Conservation (phyloP, 208 protist genomes). For the Leishmania guyanensis region DNA sequence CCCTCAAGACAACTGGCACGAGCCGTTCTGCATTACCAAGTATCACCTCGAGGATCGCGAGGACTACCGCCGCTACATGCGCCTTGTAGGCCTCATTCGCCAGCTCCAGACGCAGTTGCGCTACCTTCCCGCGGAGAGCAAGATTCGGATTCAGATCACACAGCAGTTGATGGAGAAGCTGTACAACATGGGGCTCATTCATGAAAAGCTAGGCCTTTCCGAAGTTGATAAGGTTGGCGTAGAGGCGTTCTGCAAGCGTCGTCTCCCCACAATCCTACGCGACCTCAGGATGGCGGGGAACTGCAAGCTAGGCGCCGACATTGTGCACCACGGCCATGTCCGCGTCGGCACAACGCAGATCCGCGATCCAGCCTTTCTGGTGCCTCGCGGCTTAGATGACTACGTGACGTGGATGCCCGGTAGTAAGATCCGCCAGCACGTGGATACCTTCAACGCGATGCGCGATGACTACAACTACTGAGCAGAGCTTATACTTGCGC, state of each 20-base stretch:
- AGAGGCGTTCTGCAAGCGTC: conserved; percentile 89
- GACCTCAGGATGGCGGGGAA: conserved; percentile 90
- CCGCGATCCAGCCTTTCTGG: conserved; percentile 88
- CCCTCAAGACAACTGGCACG: conserved; percentile 91
- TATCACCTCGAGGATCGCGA: conserved; percentile 93
- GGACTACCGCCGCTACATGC: conserved; percentile 92
- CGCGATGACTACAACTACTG: conserved; percentile 86
- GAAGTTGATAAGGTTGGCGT: conserved; percentile 91
- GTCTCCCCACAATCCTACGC: conserved; percentile 86
- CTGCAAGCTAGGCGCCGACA: conserved; percentile 80
- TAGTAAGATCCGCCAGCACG: conserved; percentile 89
- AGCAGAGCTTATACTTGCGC: background rate
- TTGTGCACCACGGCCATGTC: conserved; percentile 91
- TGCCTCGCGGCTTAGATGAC: conserved; percentile 84
- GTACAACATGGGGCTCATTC: conserved; percentile 90
- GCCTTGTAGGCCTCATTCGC: conserved; percentile 84
- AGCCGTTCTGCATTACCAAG: conserved; percentile 92
- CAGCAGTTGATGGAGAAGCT: conserved; percentile 90
- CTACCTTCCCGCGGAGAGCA: conserved; percentile 86
- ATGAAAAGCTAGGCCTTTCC: conserved; percentile 81
- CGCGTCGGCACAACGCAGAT: conserved; percentile 89
- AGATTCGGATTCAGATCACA: conserved; percentile 91
- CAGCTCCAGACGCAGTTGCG: conserved; percentile 89
- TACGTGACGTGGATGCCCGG: conserved; percentile 90
- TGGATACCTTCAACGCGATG: conserved; percentile 88